Evolutionary conservation across 2,329 filamentous ascomycete species (phyloP), one percentile per base, ranked within the genome.

Genomic region (Cytospora leucostoma): DNA sequence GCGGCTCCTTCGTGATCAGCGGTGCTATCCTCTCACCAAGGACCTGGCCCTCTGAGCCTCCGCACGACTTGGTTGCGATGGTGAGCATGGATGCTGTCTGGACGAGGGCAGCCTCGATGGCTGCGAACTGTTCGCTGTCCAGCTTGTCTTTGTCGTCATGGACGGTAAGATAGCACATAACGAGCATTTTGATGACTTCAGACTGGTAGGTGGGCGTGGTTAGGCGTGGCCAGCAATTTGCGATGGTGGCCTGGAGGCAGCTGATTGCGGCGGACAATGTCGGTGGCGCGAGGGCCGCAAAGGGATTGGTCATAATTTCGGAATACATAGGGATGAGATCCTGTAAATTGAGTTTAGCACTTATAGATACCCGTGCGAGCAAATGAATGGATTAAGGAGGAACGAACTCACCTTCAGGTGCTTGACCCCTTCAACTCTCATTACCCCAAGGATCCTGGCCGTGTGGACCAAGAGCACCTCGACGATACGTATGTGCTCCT

Each of bases 171-270:
- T 87, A 92, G 72, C 86, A 89, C 1, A 85, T 71, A 40, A 82
- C 80, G 1, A 92, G 67, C 0, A 84, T 85, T 67, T 83, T 84
- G 53, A 92, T 73, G 7, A 94, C 76, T 64, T 90, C 86, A 4
- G 83, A 84, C 34, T 84, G 78, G 77, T 91, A 88, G 35, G 77
- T 76, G 57, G 78, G 71, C 5, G 72, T 69, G 11, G 71, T 75
- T 6, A 96, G 77, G 5, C 92, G 81, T 12, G 90, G 89, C 87
- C 92, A 93, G 64, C 85, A 86, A 64, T 82, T 87, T 13, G 81
- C 68, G 12, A 96, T 76, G 15, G 89, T 76, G 0, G 78, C 76
- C 59, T 86, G 81, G 27, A 92, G 69, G 1, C 86, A 80, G 19
- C 78, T 72, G 3, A 82, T 73, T 0, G 86, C 82, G 0, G 83